These are phyloP conservation scores for Fusarium camptoceras DNA, from an alignment of 2,329 filamentous ascomycete species.

Conservation along the genomic window DNA sequence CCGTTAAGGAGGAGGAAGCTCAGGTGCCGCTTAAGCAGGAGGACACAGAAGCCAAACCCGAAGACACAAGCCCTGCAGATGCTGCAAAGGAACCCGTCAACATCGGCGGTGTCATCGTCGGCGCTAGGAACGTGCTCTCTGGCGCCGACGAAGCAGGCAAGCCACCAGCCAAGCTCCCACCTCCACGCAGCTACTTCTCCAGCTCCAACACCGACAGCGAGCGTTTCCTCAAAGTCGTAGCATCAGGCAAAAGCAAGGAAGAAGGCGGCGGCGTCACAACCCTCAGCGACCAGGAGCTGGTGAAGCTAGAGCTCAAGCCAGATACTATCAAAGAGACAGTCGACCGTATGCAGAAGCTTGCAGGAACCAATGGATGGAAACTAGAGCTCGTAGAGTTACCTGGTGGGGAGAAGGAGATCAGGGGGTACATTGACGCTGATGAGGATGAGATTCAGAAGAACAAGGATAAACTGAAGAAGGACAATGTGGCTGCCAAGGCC, in stretches of 20 bases:
- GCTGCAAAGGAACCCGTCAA: slow-evolving; percentile 56
- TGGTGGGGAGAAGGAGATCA: slow-evolving; percentile 67
- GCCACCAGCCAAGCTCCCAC: slow-evolving; percentile 58
- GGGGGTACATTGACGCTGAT: slow-evolving; percentile 75
- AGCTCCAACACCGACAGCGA: slow-evolving; percentile 40
- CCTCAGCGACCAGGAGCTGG: slow-evolving; percentile 74
- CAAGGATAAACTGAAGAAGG: slow-evolving; percentile 37
- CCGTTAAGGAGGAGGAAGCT: slow-evolving; percentile 47
- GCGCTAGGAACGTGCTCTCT: slow-evolving; percentile 62
- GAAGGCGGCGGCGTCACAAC: slow-evolving; percentile 72
- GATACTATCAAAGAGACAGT: slow-evolving; percentile 76
- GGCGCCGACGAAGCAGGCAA: slow-evolving; percentile 60
- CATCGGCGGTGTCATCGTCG: slow-evolving; percentile 66
- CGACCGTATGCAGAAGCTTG: slow-evolving; percentile 74
- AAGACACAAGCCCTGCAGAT: neutral
- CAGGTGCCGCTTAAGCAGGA: slow-evolving; percentile 29
- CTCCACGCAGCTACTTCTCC: slow-evolving; percentile 57
- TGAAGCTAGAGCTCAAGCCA: slow-evolving; percentile 73
- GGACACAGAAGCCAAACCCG: slow-evolving; percentile 3
- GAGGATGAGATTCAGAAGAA: slow-evolving; percentile 51
- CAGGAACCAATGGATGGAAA: slow-evolving; percentile 80
- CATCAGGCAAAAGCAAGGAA: slow-evolving; percentile 59
- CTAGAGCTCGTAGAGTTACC: slow-evolving; percentile 81
- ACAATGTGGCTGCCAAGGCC: slow-evolving; percentile 9
- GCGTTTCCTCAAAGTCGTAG: slow-evolving; percentile 58